Evolutionary conservation across 129 eudicot genomes (phyloP), one percentile per base, ranked within the genome.

Genomic region (Erigeron canadensis): DNA sequence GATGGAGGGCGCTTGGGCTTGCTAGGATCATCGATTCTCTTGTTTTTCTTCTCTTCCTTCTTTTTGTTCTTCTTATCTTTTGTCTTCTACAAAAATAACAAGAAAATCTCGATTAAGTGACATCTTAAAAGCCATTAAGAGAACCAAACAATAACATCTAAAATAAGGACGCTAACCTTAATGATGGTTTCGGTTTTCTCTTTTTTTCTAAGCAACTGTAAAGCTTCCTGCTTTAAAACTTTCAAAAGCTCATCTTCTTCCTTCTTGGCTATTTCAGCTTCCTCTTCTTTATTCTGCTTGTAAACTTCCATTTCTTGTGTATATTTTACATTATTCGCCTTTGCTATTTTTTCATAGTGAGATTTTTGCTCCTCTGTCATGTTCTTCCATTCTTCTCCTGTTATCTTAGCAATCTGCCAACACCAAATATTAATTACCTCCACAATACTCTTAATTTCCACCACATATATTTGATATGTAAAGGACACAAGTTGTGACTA

Each of bases 371-470:
- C 74, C 18, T 85, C 96, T 11, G 89, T 60, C 96, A 94, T 87
- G 63, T 83, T 94, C 85, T 87, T 94, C 98, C 98, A 94, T 75
- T 94, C 95, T 70, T 89, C 96, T 40, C 96, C 95, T 1, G 89
- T 73, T 61, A 94, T 83, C 81, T 86, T 94, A 9, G 95, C 87
- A 72, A 84, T 75, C 97, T 91, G 44, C 10, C 53, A 67, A 3
- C 75, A 23, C 41, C 63, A 61, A 50, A 71, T 42, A 51, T 4
- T 1, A 74, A 28, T n/a, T n/a, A n/a, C n/a, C n/a, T n/a, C n/a
- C n/a, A n/a, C n/a, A n/a, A n/a, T n/a, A n/a, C n/a, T n/a, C n/a
- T n/a, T n/a, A n/a, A n/a, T n/a, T n/a, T n/a, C n/a, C n/a, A n/a
- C 59, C 75, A 74, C 42, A 23, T 19, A 73, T 62, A 72, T 46